Percentiles rank a stretch among this genome's conserved stretches.
phyloP scores from a whole-genome alignment of 2,329 filamentous ascomycete species.

The Ascochyta pisi region DNA sequence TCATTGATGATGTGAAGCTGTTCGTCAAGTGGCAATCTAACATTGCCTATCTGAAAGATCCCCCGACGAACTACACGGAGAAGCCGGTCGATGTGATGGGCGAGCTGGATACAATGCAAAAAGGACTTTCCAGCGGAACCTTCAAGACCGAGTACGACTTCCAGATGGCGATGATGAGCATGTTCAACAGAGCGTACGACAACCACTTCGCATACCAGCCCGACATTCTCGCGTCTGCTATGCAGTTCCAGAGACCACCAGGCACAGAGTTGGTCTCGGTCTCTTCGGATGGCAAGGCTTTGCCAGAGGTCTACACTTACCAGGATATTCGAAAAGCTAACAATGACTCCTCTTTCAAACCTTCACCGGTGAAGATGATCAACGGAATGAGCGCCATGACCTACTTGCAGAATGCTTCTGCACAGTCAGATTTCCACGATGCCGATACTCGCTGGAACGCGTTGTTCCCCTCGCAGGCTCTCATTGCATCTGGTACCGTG shows the following conservation, averaged over 20 bases:
- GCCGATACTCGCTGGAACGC: constrained; percentile 52
- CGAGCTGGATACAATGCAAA: constrained; percentile 45
- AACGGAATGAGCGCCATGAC: constrained; percentile 45
- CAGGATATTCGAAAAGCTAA: constrained; percentile 39
- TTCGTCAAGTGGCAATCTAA: constrained; percentile 51
- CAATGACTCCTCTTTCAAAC: constrained; percentile 37
- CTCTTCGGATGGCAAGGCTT: constrained; percentile 43
- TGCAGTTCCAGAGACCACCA: constrained; percentile 45
- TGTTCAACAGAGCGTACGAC: constrained; percentile 50
- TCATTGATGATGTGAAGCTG: constrained; percentile 46
- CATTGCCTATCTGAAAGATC: constrained; percentile 49
- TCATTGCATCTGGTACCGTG: constrained; percentile 35
- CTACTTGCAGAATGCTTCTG: constrained; percentile 44
- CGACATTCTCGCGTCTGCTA: constrained; percentile 47
- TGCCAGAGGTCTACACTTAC: constrained; percentile 49
- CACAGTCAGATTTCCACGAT: constrained; percentile 46
- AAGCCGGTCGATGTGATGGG: constrained; percentile 49
- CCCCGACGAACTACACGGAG: constrained; percentile 47
- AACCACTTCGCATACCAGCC: constrained; percentile 50
- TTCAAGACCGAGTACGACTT: constrained; percentile 53
- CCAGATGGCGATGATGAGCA: constrained; percentile 44
- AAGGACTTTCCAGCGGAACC: constrained; percentile 33
- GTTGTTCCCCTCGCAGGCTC: constrained; percentile 46
- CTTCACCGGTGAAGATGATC: constrained; percentile 48
- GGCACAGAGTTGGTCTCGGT: constrained; percentile 44